Evolutionary conservation across 495 filamentous ascomycete genomes (phyloP).

Genomic region (Entonaema liquescens): DNA sequence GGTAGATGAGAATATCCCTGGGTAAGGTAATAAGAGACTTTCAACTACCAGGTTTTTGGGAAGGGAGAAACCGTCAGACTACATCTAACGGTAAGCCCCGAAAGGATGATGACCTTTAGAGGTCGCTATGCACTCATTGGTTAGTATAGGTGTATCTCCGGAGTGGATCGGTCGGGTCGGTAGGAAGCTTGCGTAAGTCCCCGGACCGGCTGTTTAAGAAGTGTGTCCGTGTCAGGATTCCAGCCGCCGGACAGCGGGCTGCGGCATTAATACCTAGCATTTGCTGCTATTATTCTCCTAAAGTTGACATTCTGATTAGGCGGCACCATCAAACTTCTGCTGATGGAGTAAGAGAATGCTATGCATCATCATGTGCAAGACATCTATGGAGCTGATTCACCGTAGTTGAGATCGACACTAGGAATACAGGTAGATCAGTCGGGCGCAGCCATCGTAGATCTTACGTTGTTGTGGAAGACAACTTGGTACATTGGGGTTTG

Average conservation of each 20-base stretch:
- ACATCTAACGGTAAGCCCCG: not conserved
- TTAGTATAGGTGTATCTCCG: slow-evolving; percentile 8
- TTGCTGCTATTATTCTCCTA: not conserved
- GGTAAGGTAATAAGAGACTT: not conserved
- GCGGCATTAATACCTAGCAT: slow-evolving; percentile 5
- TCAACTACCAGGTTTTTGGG: not conserved
- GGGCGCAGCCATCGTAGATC: slow-evolving; percentile 16
- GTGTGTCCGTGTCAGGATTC: not conserved
- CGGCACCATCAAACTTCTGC: not conserved
- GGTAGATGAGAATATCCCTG: not conserved
- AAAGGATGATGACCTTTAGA: not conserved
- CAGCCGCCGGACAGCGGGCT: slow-evolving; percentile 5
- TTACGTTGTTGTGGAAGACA: not conserved
- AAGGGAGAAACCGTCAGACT: not conserved
- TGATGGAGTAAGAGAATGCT: not conserved
- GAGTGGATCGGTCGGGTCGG: slow-evolving; percentile 36
- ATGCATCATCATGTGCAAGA: not conserved
- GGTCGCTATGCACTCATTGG: slow-evolving; percentile 2
- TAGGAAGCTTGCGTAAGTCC: slow-evolving; percentile 27
- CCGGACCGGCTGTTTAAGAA: slow-evolving; percentile 9
- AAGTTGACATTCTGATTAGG: not conserved
- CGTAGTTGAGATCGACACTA: slow-evolving; percentile 27
- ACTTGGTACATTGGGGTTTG: not conserved
- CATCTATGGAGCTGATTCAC: slow-evolving; percentile 6
- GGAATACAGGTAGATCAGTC: slow-evolving; percentile 27